Evolutionary conservation across 768 basidiomycete genomes (phyloP), one percentile per base, ranked within the genome.

Genomic region (Cyathus striatus): DNA sequence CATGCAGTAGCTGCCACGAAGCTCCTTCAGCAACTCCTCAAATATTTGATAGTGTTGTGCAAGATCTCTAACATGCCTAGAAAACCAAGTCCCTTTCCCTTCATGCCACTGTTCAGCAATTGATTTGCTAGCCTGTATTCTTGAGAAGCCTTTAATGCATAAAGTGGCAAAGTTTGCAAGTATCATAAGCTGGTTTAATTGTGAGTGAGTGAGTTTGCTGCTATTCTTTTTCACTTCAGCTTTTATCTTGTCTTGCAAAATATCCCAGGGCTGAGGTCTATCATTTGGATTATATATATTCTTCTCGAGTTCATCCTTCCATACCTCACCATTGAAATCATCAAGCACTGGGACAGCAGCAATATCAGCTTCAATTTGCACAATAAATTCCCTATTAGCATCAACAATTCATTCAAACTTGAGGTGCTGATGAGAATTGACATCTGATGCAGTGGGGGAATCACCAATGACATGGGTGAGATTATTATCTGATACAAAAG

Each of bases 91-190:
- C 1, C 63, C 63, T 17, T 56, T 34, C 1, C 54, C 52, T 33
- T 64, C 58, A 46, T 67, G 64, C 66, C 61, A 72, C 43, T 69
- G 66, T 2, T 23, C n/a, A 23, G 66, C 63, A 56, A 69, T 64
- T 35, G 63, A 52, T 13, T 44, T 2, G 38, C 68, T 69, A 7
- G 63, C 65, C 0, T 42, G 24, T 7, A 65, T 66, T 0, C 46
- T 39, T 0, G 43, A 22, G 6, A 42, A 6, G 3, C 66, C 65
- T 42, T 68, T 68, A 12, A 69, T 38, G 3, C 49, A 41, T 0
- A 69, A 42, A 1, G 61, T 69, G 5, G 62, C 60, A 55, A 69
- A 69, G 41, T 64, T 65, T 3, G 41, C 38, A 6, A 68, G n/a
- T 24, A 68, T 61, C 14, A 62, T 18, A 23, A 64, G 44, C 40